Conservation (phyloP, 306 rosid species). For the Quercus suber region DNA sequence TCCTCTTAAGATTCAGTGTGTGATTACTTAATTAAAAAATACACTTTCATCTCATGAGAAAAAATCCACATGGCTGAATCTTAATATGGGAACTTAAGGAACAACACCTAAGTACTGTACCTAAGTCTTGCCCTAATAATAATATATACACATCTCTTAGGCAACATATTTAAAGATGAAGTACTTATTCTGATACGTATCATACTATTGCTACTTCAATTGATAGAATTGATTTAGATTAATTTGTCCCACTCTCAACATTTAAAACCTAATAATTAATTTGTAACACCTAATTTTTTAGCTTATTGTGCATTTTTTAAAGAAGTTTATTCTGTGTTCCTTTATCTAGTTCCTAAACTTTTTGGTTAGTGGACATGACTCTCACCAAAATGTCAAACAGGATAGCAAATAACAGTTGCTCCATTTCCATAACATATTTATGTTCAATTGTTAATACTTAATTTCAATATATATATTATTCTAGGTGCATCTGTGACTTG, state of each 20-base stretch:
- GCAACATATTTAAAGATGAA: not conserved
- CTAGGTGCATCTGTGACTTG: too few species aligned
- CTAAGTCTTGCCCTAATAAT: too few species aligned
- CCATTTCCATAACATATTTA: not conserved
- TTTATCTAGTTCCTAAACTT: not conserved
- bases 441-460: not conserved
- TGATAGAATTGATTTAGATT: not conserved
- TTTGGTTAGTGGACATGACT: not conserved
- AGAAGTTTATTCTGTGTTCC: not conserved
- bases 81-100: accelerated
- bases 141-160: not conserved
- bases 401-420: not conserved
- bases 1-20: too few species aligned
- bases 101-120: accelerated
- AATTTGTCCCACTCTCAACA: not conserved
- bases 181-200: not conserved
- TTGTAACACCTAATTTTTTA: not conserved
- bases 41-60: too few species aligned
- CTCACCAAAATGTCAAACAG: not conserved
- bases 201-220: not conserved
- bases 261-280: not conserved
- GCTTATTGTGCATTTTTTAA: not conserved
- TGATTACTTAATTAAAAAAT: too few species aligned
- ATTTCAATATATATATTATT: not conserved
- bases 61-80: too few species aligned